Base-by-base conservation (phyloP, 257 asterid genomes). In the Nicotiana tabacum region DNA sequence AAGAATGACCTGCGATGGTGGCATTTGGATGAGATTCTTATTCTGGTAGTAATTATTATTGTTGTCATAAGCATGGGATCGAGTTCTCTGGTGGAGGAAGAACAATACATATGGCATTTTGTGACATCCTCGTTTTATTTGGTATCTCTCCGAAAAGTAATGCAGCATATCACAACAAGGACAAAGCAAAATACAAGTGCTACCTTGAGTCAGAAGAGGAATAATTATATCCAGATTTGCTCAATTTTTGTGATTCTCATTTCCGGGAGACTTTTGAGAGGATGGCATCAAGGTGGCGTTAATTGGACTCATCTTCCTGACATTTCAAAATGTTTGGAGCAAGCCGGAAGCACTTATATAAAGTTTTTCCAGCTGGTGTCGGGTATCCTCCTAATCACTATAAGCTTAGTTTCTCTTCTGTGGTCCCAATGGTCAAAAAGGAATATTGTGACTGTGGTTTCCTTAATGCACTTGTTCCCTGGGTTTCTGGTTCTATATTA, bases 211-310 rank as follows among this genome's bases (percentile, higher is more conserved):
- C 70, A 55, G 5, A 83, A 58, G 13, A 72, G 43, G 61, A 84
- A 86, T 67, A 77, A 57, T 27, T 78, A 60, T 74, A 77, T 78
- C 60, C 86, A 82, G 83, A 66, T 90, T 56, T 82, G 79, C 74
- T 87, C 77, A 65, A 82, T 90, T 65, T 29, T 88, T 83, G 80
- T 78, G 48, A 88, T 89, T 87, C 94, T 93, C 57, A n/a, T 86
- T 82, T 90, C 89, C 77, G 95, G 97, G 80, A 92, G 99, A 88
- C 43, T 95, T 81, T 88, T 95, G 89, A 89, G 97, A 86, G 98
- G 95, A 83, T 95, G 99, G 98, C 97, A 95, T 90, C 98, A 89
- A 86, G 99, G 99, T 85, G 99, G 99, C 69, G 98, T 95, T 90
- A 95, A 95, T 91, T 95, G 99, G 99, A 80, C 87, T 87, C 83